Evolutionary conservation across 306 rosid genomes (phyloP).

Genomic region (Vigna hirtella): DNA sequence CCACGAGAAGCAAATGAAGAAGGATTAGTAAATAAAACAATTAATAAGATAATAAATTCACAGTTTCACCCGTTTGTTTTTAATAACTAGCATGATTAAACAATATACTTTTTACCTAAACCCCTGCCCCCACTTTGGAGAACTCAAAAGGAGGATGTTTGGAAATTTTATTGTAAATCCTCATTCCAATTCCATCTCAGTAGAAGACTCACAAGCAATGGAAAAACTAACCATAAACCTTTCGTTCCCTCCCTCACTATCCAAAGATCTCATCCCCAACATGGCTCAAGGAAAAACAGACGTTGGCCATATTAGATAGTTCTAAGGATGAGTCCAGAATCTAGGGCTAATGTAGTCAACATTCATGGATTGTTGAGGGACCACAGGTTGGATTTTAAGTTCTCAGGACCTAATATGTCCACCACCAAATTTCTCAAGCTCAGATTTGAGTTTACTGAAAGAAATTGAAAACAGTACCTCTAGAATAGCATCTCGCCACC

Average conservation of each 20-base stretch:
- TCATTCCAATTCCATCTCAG: background rate
- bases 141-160: background rate
- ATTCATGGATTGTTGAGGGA: constrained; percentile 7
- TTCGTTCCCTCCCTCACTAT: background rate
- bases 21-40: background rate
- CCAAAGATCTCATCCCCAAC: background rate
- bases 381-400: background rate
- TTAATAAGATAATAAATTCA: constrained; percentile 1
- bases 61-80: background rate
- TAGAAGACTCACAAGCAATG: constrained; percentile 1
- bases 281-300: background rate
- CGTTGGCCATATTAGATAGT: background rate
- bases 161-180: background rate
- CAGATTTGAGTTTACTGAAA: constrained; percentile 4
- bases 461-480: constrained; percentile 59
- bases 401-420: background rate
- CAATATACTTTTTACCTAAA: background rate
- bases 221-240: background rate
- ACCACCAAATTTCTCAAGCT: constrained; percentile 8
- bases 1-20: background rate
- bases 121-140: background rate
- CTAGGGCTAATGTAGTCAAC: background rate
- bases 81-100: background rate
- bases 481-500: constrained; percentile 85
- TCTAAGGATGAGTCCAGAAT: background rate